Percentiles rank a stretch among this genome's conserved stretches.
phyloP scores from a whole-genome alignment of 768 basidiomycete genomes.

The Tricholoma hemisulphureum region DNA sequence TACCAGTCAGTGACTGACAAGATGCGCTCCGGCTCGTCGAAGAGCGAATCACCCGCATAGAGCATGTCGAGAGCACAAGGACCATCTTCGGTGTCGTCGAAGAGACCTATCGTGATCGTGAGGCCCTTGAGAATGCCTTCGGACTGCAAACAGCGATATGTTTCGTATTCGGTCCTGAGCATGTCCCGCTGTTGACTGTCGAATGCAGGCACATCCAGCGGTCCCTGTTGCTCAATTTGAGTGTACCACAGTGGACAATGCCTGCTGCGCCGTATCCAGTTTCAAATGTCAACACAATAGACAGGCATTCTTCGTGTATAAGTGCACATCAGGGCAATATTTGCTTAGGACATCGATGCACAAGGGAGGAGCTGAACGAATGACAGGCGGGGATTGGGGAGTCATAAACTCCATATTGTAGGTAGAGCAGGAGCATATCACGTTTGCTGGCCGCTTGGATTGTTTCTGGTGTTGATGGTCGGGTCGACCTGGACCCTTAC shows the following conservation, averaged over 20 bases:
- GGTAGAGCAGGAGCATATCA: too few relatives aligned
- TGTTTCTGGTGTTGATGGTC: too few relatives aligned
- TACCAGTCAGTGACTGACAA: slow-evolving; percentile 9
- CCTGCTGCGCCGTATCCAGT: slow-evolving; percentile 14
- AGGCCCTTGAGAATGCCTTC: slow-evolving; percentile 13
- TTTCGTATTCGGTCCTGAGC: background rate
- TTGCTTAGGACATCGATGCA: too few relatives aligned
- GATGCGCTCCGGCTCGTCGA: background rate
- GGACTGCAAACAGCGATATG: slow-evolving; percentile 11
- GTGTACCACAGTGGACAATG: slow-evolving; percentile 8
- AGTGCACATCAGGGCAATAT: too few relatives aligned
- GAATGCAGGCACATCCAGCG: slow-evolving; percentile 6
- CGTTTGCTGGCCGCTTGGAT: too few relatives aligned
- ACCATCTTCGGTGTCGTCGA: too few relatives aligned
- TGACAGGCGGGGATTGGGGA: too few relatives aligned
- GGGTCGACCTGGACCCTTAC: too few relatives aligned
- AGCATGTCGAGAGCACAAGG: slow-evolving; percentile 10
- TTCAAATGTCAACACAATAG: slow-evolving; percentile 2
- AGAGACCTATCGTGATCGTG: slow-evolving; percentile 3
- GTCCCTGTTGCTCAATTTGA: slow-evolving; percentile 1
- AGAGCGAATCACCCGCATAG: slow-evolving; percentile 11
- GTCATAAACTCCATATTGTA: too few relatives aligned
- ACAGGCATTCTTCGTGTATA: slow-evolving; percentile 5
- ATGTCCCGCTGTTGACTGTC: background rate
- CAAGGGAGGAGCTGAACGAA: too few relatives aligned